phyloP scores from a whole-genome alignment of 805 yeast genomes.

The Hanseniaspora occidentalis region DNA sequence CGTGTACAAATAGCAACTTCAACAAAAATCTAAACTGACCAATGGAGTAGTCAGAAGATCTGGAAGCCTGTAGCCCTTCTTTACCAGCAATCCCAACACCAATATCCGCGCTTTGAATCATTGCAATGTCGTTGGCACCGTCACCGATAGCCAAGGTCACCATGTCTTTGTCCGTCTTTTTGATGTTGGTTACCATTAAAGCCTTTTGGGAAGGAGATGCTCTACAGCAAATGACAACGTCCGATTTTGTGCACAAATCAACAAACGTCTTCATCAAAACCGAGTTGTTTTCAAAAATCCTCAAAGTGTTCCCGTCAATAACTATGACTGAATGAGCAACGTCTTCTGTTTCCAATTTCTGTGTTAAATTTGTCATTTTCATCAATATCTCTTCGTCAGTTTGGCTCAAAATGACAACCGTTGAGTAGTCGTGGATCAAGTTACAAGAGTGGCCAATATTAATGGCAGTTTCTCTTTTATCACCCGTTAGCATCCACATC shows the following conservation, averaged over 20 bases:
- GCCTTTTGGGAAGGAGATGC: slow-evolving; percentile 98
- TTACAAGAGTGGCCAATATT: slow-evolving; percentile 94
- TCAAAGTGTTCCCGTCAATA: slow-evolving; percentile 83
- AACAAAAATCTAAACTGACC: slow-evolving; percentile 84
- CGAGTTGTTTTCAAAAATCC: slow-evolving; percentile 59
- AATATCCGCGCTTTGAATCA: slow-evolving; percentile 97
- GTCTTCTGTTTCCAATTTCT: slow-evolving; percentile 56
- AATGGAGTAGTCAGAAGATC: slow-evolving; percentile 87
- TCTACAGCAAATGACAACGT: slow-evolving; percentile 88
- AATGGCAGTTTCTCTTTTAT: slow-evolving; percentile 94
- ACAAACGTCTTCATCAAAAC: slow-evolving; percentile 63
- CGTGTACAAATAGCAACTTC: slow-evolving; percentile 83
- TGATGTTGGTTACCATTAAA: slow-evolving; percentile 67
- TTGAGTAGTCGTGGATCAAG: slow-evolving; percentile 83
- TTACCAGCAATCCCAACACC: slow-evolving; percentile 97
- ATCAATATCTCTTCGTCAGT: slow-evolving; percentile 50
- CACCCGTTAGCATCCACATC: slow-evolving; percentile 98
- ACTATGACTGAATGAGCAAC: slow-evolving; percentile 94
- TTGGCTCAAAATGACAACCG: slow-evolving; percentile 57
- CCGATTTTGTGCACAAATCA: slow-evolving; percentile 75
- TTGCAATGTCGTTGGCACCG: slow-evolving; percentile 98
- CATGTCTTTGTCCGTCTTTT: slow-evolving; percentile 49
- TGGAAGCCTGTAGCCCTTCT: slow-evolving; percentile 94
- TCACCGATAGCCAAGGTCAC: slow-evolving; percentile 96
- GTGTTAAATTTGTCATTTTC: slow-evolving; percentile 60